These are phyloP conservation scores for Furcasterigmium furcatum DNA, from an alignment of 2,329 filamentous ascomycete species.

Conservation along the genomic window DNA sequence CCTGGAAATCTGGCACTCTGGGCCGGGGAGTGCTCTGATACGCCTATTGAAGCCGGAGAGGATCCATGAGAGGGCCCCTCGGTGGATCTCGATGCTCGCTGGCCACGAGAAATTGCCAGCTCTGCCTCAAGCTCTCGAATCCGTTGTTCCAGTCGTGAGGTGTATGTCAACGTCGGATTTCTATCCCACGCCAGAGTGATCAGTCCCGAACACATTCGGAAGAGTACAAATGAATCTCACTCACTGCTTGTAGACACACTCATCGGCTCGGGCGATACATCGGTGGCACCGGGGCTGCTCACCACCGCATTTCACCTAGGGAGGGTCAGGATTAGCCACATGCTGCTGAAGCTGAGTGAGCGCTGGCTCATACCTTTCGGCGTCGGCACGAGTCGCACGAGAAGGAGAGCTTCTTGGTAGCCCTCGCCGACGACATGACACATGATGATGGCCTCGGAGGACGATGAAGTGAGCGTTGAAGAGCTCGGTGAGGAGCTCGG, in stretches of 20 bases:
- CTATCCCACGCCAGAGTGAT: slow-evolving; percentile 24
- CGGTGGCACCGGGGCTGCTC: slow-evolving; percentile 57
- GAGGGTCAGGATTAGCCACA: background rate
- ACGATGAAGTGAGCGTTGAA: too few species aligned
- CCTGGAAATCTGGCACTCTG: slow-evolving; percentile 7
- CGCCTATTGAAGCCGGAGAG: slow-evolving; percentile 7
- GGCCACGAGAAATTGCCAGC: slow-evolving; percentile 29
- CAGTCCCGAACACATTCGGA: background rate
- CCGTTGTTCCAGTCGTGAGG: slow-evolving; percentile 52
- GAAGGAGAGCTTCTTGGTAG: slow-evolving; percentile 51
- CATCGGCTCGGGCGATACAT: slow-evolving; percentile 52
- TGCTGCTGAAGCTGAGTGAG: background rate
- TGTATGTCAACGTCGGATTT: slow-evolving; percentile 58
- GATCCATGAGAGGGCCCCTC: slow-evolving; percentile 17
- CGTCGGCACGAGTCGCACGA: slow-evolving; percentile 59
- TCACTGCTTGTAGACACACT: slow-evolving; percentile 58
- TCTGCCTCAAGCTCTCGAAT: slow-evolving; percentile 55
- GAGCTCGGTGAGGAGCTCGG: too few species aligned
- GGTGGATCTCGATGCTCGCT: background rate
- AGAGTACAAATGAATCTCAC: slow-evolving; percentile 16
- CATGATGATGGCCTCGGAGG: background rate
- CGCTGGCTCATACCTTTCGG: slow-evolving; percentile 45
- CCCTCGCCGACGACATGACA: slow-evolving; percentile 5
- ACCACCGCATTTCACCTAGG: slow-evolving; percentile 58
- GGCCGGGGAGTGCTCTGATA: slow-evolving; percentile 8